Base-by-base conservation (phyloP, 1,284 basidiomycete genomes). In the Apiotrichum brassicae region DNA sequence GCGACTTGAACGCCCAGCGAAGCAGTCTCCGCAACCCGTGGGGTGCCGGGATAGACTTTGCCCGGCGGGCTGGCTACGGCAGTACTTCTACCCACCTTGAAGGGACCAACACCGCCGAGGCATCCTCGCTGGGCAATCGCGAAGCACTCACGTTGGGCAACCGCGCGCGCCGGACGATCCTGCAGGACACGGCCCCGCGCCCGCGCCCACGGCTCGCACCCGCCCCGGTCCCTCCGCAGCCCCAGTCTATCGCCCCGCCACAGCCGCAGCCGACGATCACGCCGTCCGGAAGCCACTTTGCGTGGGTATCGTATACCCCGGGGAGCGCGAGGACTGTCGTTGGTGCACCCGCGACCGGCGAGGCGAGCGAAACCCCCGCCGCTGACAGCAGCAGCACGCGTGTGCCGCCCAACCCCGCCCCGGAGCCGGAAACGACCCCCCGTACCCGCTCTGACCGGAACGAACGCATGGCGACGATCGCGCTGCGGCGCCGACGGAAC, bases 401-500 rank as follows among this genome's bases (percentile, higher is more conserved):
- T n/a, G n/a, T n/a, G 33, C 35, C 25, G 24, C 44, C 19, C n/a
- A n/a, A n/a, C n/a, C n/a, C n/a, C n/a, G 28, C 28, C 28, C 11
- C 28, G 28, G 14, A 30, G 11, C 9, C 28, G 9, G 28, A 9
- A 30, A 30, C 28, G 28, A 30, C 28, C 11, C 11, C 28, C 28
- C 3, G 14, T 14, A 30, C 28, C 28, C 22, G 37, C 37, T 35
- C 14, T 32, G 34, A 18, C 45, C 45, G 35, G n/a, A 52, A 51
- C 43, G 38, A 51, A 20, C 36, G 49, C 19, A 56, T 52, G 48
- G 50, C 54, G 5, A 49, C 50, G 3, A 46, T 47, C 13, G 33
- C n/a, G 8, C 33, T 34, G 14, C 33, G 33, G 2, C 54, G 50
- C 22, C 43, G 54, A 2, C 53, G 46, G 9, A 28, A 36, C 28